Evolutionary conservation across 176 grass and related monocot species (phyloP).

Genomic region (Phoenix roebelenii): DNA sequence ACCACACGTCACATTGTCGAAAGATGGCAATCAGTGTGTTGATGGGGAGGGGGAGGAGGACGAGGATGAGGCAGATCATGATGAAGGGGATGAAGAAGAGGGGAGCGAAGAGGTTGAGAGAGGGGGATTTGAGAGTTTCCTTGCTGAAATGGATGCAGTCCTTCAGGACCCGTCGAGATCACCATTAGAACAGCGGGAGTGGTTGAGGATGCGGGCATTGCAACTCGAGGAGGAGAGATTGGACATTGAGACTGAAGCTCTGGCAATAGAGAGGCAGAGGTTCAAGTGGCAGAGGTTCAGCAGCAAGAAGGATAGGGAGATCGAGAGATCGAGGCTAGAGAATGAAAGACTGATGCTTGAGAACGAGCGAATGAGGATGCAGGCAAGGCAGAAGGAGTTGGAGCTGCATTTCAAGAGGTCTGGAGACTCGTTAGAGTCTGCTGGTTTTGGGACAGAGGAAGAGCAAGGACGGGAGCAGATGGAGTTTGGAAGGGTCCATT

Average conservation of each 20-base stretch:
- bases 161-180: constrained; percentile 1
- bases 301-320: constrained; percentile 26
- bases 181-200: constrained; percentile 8
- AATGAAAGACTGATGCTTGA: constrained; percentile 24
- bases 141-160: not conserved
- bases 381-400: constrained; percentile 13
- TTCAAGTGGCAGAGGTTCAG: constrained; percentile 28
- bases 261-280: constrained; percentile 15
- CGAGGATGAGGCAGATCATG: too few relatives aligned
- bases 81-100: too few relatives aligned
- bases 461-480: constrained; percentile 2
- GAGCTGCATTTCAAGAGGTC: constrained; percentile 1
- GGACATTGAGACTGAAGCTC: constrained; percentile 12
- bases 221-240: constrained; percentile 11
- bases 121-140: not conserved
- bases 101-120: not conserved
- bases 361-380: constrained; percentile 16
- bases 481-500: not conserved
- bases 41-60: too few relatives aligned
- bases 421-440: not conserved
- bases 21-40: too few relatives aligned
- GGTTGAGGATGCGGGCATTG: constrained; percentile 15
- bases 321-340: constrained; percentile 13
- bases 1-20: too few relatives aligned
- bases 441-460: not conserved